These are phyloP conservation scores for Aspergillus olivimuriae DNA, from an alignment of 495 filamentous ascomycete species.

Conservation along the genomic window DNA sequence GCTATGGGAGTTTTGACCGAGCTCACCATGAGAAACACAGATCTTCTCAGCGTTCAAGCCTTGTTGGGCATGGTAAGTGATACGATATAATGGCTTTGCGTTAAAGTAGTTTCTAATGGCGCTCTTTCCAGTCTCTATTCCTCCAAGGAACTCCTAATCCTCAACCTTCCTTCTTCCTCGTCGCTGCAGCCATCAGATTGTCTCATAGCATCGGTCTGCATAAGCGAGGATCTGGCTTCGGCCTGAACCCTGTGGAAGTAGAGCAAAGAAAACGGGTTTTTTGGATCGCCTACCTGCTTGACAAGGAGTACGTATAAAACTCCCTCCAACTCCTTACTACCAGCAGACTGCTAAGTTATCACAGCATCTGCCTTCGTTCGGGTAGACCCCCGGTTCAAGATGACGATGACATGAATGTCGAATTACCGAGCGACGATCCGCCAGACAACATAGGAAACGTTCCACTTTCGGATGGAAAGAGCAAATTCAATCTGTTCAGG, in stretches of 20 bases:
- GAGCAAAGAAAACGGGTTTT: conserved; percentile 96
- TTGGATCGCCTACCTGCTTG: conserved; percentile 95
- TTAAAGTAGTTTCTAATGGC: conserved; percentile 4
- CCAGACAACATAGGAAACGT: conserved; percentile 90
- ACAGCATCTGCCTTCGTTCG: conserved; percentile 76
- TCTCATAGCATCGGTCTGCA: conserved; percentile 94
- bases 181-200: conserved; percentile 86
- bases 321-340: neutral
- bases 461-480: conserved; percentile 80
- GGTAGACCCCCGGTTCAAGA: conserved; percentile 92
- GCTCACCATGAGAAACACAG: conserved; percentile 90
- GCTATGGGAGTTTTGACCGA: conserved; percentile 89
- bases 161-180: conserved; percentile 87
- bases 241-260: conserved; percentile 81
- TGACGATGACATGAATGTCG: conserved; percentile 97
- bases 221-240: conserved; percentile 85
- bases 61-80: conserved; percentile 76
- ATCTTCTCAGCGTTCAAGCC: conserved; percentile 93
- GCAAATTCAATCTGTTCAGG: conserved; percentile 89
- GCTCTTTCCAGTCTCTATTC: conserved; percentile 63
- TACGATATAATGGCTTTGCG: neutral
- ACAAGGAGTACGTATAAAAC: conserved; percentile 66
- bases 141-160: conserved; percentile 96
- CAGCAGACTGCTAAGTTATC: conserved; percentile 11
- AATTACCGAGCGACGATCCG: conserved; percentile 86